These are phyloP conservation scores for Penicillium psychrofluorescens DNA, from an alignment of 495 filamentous ascomycete genomes.

Conservation along the genomic window DNA sequence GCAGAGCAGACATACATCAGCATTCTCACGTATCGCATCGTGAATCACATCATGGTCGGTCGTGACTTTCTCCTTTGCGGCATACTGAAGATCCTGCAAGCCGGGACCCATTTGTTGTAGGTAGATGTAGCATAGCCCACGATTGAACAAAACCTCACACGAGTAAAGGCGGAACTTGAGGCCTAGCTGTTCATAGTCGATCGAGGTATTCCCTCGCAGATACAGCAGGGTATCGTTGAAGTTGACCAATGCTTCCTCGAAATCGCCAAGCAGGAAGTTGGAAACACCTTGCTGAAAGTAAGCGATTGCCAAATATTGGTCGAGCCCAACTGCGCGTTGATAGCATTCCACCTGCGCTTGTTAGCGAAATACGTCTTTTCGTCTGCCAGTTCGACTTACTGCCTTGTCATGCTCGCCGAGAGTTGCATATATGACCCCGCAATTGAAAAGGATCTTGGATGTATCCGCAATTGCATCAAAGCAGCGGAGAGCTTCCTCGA, in stretches of 20 bases:
- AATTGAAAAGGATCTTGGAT: conserved; percentile 98
- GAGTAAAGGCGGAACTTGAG: conserved; percentile 95
- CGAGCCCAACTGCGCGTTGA: conserved; percentile 78
- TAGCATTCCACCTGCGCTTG: conserved; percentile 78
- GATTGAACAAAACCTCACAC: conserved; percentile 97
- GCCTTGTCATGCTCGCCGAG: conserved; percentile 94
- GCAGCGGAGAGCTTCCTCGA: conserved; percentile 72
- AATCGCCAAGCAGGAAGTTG: conserved; percentile 95
- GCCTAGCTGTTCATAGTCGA: conserved; percentile 96
- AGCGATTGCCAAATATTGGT: conserved; percentile 92
- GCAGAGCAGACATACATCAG: conserved; percentile 58
- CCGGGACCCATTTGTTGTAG: conserved; percentile 83
- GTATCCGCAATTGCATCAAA: conserved; percentile 90
- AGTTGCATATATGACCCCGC: conserved; percentile 95
- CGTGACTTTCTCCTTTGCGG: conserved; percentile 92
- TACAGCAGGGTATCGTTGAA: conserved; percentile 98
- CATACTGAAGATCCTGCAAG: conserved; percentile 84
- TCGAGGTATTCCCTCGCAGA: conserved; percentile 89
- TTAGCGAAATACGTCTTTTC: not conserved
- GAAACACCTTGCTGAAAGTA: conserved; percentile 99
- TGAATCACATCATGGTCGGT: conserved; percentile 97
- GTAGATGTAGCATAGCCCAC: conserved; percentile 96
- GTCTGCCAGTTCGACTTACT: conserved; percentile 47
- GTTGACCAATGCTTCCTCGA: conserved; percentile 94
- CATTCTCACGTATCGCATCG: conserved; percentile 87